Conservation (phyloP, 805 yeast species). For the Metschnikowia orientalis region DNA sequence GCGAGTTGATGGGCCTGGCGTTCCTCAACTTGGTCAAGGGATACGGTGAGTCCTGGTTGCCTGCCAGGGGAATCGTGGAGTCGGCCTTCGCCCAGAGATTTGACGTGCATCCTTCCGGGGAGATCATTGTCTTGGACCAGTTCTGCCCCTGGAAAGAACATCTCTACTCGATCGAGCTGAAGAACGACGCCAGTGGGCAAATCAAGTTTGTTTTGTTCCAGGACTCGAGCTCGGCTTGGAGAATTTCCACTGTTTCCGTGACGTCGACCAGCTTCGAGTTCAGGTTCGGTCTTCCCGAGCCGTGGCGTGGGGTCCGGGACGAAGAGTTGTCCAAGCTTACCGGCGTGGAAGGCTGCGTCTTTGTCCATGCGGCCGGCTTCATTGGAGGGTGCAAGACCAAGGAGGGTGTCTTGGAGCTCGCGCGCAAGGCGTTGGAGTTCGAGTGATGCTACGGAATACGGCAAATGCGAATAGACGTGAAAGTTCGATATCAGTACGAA, state of each 20-base stretch:
- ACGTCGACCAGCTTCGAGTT: constrained; percentile 73
- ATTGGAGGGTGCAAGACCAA: constrained; percentile 87
- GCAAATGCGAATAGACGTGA: too few species aligned
- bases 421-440: constrained; percentile 36
- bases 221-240: constrained; percentile 70
- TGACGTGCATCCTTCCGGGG: constrained; percentile 63
- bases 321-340: constrained; percentile 66
- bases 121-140: constrained; percentile 65
- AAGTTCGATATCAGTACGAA: not conserved
- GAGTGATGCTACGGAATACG: constrained; percentile 2
- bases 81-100: constrained; percentile 62
- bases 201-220: constrained; percentile 75
- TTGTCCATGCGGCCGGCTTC: constrained; percentile 95
- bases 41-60: constrained; percentile 85
- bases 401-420: constrained; percentile 76
- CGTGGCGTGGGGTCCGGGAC: constrained; percentile 95
- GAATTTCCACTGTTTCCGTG: constrained; percentile 91
- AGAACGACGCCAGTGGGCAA: constrained; percentile 47
- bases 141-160: constrained; percentile 97
- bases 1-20: constrained; percentile 76
- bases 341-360: constrained; percentile 85
- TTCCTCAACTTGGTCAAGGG: constrained; percentile 64
- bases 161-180: constrained; percentile 66
- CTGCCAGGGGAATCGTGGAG: constrained; percentile 75
- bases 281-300: constrained; percentile 82